Percentiles rank a stretch among this genome's conserved stretches.
Evolutionary conservation across 306 rosid genomes (phyloP).

Genomic region (Inga leiocalycina): DNA sequence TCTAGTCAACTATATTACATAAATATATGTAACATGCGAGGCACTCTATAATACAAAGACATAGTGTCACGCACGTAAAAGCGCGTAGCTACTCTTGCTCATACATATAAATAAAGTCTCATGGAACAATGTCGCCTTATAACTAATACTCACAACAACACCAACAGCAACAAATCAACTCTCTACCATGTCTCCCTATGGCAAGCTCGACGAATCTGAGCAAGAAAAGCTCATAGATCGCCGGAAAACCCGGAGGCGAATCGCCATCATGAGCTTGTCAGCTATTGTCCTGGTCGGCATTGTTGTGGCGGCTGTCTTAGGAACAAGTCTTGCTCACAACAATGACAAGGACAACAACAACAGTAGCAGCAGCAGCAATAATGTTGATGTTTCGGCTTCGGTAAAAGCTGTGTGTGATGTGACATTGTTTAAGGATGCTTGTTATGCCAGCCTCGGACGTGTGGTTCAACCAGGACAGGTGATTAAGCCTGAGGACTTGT

Average conservation of each 20-base stretch:
- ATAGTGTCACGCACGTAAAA: conserved; percentile 18
- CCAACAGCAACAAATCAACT: not conserved
- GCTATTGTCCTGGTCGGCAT: not conserved
- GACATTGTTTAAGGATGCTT: conserved; percentile 61
- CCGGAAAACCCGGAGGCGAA: not conserved
- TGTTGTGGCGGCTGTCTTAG: conserved; percentile 6
- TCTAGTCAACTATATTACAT: not conserved
- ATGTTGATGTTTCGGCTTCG: conserved; percentile 27
- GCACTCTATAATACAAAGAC: not conserved
- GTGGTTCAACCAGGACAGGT: conserved; percentile 33
- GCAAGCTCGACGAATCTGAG: not conserved
- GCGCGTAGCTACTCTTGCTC: not conserved
- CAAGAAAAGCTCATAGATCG: not conserved
- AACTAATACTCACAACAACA: not conserved
- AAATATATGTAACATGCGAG: not conserved
- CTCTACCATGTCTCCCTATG: not conserved
- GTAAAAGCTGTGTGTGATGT: conserved; percentile 72
- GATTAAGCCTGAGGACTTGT: conserved; percentile 53
- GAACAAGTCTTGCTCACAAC: not conserved
- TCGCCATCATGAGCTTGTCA: not conserved
- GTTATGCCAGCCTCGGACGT: conserved; percentile 52
- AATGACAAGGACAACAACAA: not conserved
- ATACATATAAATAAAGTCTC: not conserved
- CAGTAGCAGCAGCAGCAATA: not conserved
- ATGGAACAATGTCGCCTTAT: not conserved